Conservation (phyloP, 2,329 filamentous ascomycete species). For the Didymella exigua region DNA sequence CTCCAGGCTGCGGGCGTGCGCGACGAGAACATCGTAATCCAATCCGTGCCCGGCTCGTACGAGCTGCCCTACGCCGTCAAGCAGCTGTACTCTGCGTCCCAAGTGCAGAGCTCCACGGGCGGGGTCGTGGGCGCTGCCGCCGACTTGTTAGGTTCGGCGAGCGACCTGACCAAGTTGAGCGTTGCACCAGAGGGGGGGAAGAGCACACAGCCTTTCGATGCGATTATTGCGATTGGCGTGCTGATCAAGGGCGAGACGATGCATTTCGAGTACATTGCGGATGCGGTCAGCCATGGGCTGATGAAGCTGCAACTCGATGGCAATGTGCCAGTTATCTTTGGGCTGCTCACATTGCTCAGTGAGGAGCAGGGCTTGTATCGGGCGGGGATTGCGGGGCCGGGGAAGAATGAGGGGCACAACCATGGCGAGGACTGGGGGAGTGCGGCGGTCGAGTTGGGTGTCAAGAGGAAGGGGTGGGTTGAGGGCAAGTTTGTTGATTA, state of each 20-base stretch:
- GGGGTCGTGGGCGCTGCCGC: slow-evolving; percentile 69
- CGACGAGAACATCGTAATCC: slow-evolving; percentile 84
- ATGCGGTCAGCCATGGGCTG: slow-evolving; percentile 85
- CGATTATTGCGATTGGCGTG: slow-evolving; percentile 92
- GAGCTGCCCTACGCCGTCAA: slow-evolving; percentile 92
- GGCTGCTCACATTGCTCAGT: slow-evolving; percentile 83
- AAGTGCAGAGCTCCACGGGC: slow-evolving; percentile 71
- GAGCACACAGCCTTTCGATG: slow-evolving; percentile 72
- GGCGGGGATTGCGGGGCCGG: slow-evolving; percentile 68
- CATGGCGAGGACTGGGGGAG: slow-evolving; percentile 96
- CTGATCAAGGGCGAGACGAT: slow-evolving; percentile 99
- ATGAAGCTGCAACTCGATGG: slow-evolving; percentile 94
- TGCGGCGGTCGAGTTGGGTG: slow-evolving; percentile 91
- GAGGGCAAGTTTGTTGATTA: slow-evolving; percentile 66
- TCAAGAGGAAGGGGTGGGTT: slow-evolving; percentile 84
- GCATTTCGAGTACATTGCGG: slow-evolving; percentile 99
- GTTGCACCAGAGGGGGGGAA: slow-evolving; percentile 17
- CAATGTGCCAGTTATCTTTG: slow-evolving; percentile 88
- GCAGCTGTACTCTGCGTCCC: slow-evolving; percentile 83
- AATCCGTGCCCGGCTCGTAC: slow-evolving; percentile 92
- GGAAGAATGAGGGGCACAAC: slow-evolving; percentile 70
- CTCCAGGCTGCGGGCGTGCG: slow-evolving; percentile 80
- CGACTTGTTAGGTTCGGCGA: slow-evolving; percentile 74
- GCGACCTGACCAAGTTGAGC: slow-evolving; percentile 58
- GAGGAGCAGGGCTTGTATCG: slow-evolving; percentile 87